Evolutionary conservation across 768 basidiomycete genomes (phyloP).

Genomic region (Leccinum sublutescens): DNA sequence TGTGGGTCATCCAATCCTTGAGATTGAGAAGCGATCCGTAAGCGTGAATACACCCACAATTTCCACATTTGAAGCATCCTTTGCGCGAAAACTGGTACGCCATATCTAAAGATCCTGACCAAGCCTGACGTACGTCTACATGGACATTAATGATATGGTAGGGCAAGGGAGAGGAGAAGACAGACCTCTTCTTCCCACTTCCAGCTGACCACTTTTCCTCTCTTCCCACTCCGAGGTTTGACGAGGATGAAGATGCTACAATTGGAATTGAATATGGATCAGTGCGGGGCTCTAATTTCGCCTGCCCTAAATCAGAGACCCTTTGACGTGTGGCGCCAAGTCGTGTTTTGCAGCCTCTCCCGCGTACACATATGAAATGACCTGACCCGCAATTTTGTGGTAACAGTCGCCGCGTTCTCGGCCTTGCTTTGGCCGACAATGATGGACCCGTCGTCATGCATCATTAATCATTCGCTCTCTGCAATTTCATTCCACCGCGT

Average conservation of each 20-base stretch:
- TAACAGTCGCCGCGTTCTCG: conserved; percentile 11
- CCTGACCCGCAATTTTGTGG: conserved; percentile 6
- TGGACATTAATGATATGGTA: conserved; percentile 17
- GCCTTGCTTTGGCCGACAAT: conserved; percentile 8
- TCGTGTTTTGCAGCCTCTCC: not conserved
- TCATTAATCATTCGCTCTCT: conserved; percentile 8
- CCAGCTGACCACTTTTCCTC: conserved; percentile 63
- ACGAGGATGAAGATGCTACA: conserved; percentile 49
- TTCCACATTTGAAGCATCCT: conserved; percentile 93
- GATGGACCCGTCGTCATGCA: conserved; percentile 5
- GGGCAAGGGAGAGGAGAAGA: conserved; percentile 12
- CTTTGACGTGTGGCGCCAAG: conserved; percentile 26
- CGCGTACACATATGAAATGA: conserved; percentile 4
- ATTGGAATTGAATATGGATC: conserved; percentile 13
- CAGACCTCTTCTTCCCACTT: conserved; percentile 73
- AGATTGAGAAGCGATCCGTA: conserved; percentile 10
- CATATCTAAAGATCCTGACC: conserved; percentile 52
- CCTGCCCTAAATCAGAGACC: conserved; percentile 36
- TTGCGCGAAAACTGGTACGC: conserved; percentile 83
- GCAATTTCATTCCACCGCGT: conserved; percentile 19
- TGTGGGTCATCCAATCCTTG: conserved; percentile 31
- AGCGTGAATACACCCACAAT: conserved; percentile 54
- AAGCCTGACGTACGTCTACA: conserved; percentile 43
- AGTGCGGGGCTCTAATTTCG: conserved; percentile 14
- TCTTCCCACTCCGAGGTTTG: conserved; percentile 59